Evolutionary conservation across 805 yeast genomes (phyloP).

Genomic region (Hanseniaspora taiwanica): DNA sequence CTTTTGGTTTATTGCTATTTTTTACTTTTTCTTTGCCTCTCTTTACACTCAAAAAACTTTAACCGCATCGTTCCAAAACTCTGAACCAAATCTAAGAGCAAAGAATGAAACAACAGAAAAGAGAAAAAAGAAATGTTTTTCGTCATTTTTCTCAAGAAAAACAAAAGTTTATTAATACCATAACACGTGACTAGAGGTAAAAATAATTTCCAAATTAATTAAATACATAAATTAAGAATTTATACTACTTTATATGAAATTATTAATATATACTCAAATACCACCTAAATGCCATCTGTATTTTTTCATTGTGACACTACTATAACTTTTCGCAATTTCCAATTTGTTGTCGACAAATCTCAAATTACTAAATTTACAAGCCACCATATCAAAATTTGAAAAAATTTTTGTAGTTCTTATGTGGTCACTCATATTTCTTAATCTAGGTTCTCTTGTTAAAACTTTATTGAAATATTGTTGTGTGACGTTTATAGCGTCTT

Average conservation of each 20-base stretch:
- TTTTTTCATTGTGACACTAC: slow-evolving; percentile 1
- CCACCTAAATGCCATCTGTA: slow-evolving; percentile 1
- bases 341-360: neutral
- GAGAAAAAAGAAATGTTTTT: too few species aligned
- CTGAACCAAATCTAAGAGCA: too few species aligned
- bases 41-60: too few species aligned
- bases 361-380: neutral
- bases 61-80: too few species aligned
- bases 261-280: neutral
- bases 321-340: slow-evolving; percentile 1
- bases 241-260: too few species aligned
- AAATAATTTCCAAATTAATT: too few species aligned
- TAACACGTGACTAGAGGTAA: too few species aligned
- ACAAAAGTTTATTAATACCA: too few species aligned
- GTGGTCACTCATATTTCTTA: slow-evolving; percentile 1
- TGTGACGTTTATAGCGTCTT: slow-evolving; percentile 1
- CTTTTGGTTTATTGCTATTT: neutral
- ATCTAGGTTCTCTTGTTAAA: slow-evolving; percentile 1
- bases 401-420: slow-evolving; percentile 1
- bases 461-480: slow-evolving; percentile 1
- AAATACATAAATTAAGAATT: too few species aligned
- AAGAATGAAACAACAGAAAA: too few species aligned
- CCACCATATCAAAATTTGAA: slow-evolving; percentile 1
- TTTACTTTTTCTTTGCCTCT: neutral
- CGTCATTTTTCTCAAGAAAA: too few species aligned